phyloP scores from a whole-genome alignment of 305 asterid genomes.

The Euphrasia arctica region DNA sequence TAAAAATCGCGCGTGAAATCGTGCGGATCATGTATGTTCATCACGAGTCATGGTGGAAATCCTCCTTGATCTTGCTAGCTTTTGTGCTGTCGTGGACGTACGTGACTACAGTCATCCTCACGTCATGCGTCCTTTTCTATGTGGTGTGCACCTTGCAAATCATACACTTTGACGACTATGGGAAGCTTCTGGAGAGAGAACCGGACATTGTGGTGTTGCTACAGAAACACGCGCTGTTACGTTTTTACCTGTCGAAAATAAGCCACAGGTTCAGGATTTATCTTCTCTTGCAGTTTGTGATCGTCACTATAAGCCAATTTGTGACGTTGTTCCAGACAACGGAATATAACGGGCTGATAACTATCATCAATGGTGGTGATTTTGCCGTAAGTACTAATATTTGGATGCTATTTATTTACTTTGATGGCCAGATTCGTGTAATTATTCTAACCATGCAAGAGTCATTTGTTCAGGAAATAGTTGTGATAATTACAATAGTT shows the following conservation, averaged over 20 bases:
- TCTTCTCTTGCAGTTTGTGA: constrained; percentile 67
- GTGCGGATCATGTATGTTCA: constrained; percentile 56
- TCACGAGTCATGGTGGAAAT: constrained; percentile 69
- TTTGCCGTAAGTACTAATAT: constrained; percentile 65
- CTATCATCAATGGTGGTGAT: constrained; percentile 79
- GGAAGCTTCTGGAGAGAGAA: constrained; percentile 71
- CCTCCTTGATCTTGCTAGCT: constrained; percentile 45
- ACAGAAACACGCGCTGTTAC: constrained; percentile 72
- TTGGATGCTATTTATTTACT: background rate
- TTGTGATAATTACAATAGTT: too few relatives aligned
- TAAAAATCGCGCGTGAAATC: constrained; percentile 69
- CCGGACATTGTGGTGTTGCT: constrained; percentile 50
- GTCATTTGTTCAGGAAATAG: too few relatives aligned
- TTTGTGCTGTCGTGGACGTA: constrained; percentile 67
- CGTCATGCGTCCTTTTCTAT: constrained; percentile 62
- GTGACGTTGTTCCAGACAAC: constrained; percentile 66
- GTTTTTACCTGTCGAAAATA: constrained; percentile 69
- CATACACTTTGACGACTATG: constrained; percentile 78
- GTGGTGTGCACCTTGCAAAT: constrained; percentile 83
- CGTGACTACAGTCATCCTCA: constrained; percentile 48
- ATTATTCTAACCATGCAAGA: background rate
- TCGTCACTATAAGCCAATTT: constrained; percentile 70
- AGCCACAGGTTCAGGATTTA: constrained; percentile 90
- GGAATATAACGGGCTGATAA: constrained; percentile 51
- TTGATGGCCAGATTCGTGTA: background rate